Evolutionary conservation across 1,139 yeast species (phyloP).

Genomic region (Kodamaea ohmeri): DNA sequence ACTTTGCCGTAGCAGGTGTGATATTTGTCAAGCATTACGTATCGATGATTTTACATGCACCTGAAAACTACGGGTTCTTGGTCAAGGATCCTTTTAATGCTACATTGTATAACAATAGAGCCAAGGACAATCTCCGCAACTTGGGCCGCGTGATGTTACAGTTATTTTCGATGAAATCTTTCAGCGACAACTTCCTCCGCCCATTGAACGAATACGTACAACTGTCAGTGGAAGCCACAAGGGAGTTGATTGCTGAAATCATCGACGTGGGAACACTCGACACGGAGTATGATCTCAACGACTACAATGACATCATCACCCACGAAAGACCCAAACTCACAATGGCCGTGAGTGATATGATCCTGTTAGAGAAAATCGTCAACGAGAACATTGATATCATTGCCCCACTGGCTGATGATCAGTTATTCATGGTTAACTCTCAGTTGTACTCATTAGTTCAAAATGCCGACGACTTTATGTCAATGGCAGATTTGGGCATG

Average conservation of each 20-base stretch:
- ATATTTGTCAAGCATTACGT: constrained; percentile 63
- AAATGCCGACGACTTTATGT: constrained; percentile 39
- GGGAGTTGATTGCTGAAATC: constrained; percentile 43
- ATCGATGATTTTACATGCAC: constrained; percentile 62
- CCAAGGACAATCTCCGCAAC: constrained; percentile 53
- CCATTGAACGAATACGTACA: constrained; percentile 75
- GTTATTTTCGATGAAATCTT: constrained; percentile 63
- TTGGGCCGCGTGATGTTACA: constrained; percentile 63
- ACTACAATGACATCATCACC: constrained; percentile 69
- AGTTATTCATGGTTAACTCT: constrained; percentile 45
- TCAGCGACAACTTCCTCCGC: constrained; percentile 69
- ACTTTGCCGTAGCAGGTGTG: constrained; percentile 67
- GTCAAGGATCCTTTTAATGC: constrained; percentile 31
- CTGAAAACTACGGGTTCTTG: constrained; percentile 59
- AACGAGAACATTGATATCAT: constrained; percentile 50
- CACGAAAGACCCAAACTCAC: constrained; percentile 63
- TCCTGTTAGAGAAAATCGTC: constrained; percentile 58
- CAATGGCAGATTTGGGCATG: constrained; percentile 41
- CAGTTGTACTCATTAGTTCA: constrained; percentile 35
- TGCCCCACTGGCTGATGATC: constrained; percentile 54
- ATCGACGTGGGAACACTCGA: constrained; percentile 61
- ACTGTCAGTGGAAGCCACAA: constrained; percentile 46
- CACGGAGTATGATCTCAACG: constrained; percentile 56
- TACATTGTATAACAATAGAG: constrained; percentile 22
- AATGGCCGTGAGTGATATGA: constrained; percentile 63